These are phyloP conservation scores for Microthlaspi erraticum DNA, from an alignment of 345 rosid genomes.

Conservation along the genomic window DNA sequence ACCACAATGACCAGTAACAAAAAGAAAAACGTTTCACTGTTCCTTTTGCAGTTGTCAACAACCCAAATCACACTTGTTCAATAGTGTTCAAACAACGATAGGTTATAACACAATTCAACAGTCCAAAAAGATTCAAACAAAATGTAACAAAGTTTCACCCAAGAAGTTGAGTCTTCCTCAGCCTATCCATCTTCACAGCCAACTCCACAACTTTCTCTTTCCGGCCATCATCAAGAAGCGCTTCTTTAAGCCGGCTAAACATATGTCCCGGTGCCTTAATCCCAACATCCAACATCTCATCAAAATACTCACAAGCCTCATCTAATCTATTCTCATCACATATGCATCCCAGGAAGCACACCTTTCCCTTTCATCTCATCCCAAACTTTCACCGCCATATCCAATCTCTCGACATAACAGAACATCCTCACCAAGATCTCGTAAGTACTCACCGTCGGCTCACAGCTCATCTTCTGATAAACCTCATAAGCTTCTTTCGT, in stretches of 20 bases:
- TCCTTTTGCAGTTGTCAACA: no score
- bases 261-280: slow-evolving; percentile 77
- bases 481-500: slow-evolving; percentile 60
- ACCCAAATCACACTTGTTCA: no score
- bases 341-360: slow-evolving; percentile 84
- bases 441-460: slow-evolving; percentile 72
- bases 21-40: no score
- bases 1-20: background rate
- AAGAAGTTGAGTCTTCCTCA: slow-evolving; percentile 65
- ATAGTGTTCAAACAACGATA: no score
- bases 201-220: slow-evolving; percentile 56
- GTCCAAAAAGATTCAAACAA: no score
- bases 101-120: no score
- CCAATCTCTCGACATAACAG: slow-evolving; percentile 64
- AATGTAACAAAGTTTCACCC: slow-evolving; percentile 31
- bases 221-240: slow-evolving; percentile 63
- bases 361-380: slow-evolving; percentile 77
- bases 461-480: slow-evolving; percentile 68
- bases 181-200: slow-evolving; percentile 60
- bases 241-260: slow-evolving; percentile 80
- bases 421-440: slow-evolving; percentile 88
- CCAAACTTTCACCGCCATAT: slow-evolving; percentile 72
- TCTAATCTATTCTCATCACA: slow-evolving; percentile 68
- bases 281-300: slow-evolving; percentile 86
- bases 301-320: slow-evolving; percentile 78